A percentile compares a stretch with the other conserved stretches of the same genome.
Evolutionary conservation across 306 rosid genomes (phyloP).

Genomic region (Quercus dentata): DNA sequence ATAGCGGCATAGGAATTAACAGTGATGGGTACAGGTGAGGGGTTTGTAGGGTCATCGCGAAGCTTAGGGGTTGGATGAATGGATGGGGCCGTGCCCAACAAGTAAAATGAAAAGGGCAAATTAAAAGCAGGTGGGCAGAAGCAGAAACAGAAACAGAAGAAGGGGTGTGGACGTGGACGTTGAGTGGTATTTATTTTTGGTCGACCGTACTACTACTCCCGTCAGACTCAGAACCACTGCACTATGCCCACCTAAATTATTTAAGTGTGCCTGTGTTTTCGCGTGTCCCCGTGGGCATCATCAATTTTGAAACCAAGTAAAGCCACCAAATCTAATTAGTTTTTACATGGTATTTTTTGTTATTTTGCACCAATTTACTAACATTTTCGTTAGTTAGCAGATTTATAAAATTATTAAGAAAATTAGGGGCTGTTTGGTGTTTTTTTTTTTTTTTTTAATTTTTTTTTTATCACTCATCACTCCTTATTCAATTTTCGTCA

Average conservation of each 20-base stretch:
- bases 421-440: no score
- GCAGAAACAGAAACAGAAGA: no score
- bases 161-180: not conserved
- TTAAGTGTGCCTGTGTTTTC: not conserved
- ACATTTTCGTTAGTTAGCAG: no score
- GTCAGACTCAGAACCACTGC: not conserved
- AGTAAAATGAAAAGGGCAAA: constrained; percentile 16
- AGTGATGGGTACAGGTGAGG: not conserved
- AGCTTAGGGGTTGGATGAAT: constrained; percentile 6
- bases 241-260: not conserved
- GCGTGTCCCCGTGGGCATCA: not conserved
- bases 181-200: not conserved
- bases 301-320: no score
- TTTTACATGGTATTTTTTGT: no score
- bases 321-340: no score
- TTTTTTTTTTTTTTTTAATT: no score
- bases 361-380: no score
- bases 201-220: not conserved
- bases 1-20: not conserved
- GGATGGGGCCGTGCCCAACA: constrained; percentile 27
- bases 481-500: no score
- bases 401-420: no score
- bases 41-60: constrained; percentile 1
- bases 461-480: no score
- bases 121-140: not conserved